Conservation (phyloP, 495 filamentous ascomycete genomes). For the Staphylotrichum longicolle region DNA sequence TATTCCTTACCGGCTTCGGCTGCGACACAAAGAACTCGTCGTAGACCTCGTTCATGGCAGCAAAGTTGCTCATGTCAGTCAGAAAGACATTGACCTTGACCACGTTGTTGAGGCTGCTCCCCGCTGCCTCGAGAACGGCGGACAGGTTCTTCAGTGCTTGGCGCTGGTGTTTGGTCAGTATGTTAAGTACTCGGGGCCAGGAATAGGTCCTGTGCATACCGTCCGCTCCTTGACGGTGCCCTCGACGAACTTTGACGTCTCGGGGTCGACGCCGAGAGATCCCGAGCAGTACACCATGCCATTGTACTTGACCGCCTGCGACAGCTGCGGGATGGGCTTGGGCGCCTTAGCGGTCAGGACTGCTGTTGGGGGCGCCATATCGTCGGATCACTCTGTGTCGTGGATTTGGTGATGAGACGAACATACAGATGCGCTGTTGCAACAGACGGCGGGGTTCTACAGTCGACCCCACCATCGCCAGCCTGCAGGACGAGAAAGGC, state of each 20-base stretch:
- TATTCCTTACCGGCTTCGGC: conserved; percentile 51
- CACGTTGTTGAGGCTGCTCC: conserved; percentile 57
- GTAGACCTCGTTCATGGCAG: conserved; percentile 61
- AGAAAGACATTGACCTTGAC: conserved; percentile 69
- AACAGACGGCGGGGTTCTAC: too few species aligned
- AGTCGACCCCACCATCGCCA: too few species aligned
- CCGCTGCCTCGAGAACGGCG: conserved; percentile 59
- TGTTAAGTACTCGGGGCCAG: not conserved
- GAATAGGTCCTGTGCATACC: conserved; percentile 29
- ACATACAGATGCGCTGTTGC: too few species aligned
- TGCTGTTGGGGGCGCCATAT: conserved; percentile 32
- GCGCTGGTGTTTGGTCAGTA: conserved; percentile 25
- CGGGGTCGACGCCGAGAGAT: conserved; percentile 50
- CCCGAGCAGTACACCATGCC: conserved; percentile 61
- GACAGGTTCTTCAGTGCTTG: conserved; percentile 61
- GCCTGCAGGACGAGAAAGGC: too few species aligned
- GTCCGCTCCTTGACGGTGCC: conserved; percentile 56
- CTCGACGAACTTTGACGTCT: conserved; percentile 49
- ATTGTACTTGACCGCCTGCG: conserved; percentile 56
- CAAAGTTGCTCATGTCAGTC: conserved; percentile 64
- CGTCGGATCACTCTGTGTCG: not conserved
- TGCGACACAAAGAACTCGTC: conserved; percentile 54
- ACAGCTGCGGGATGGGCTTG: conserved; percentile 54
- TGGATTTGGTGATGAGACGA: too few species aligned
- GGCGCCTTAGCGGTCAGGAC: conserved; percentile 53